Evolutionary conservation across 148 eudicot species (phyloP).

Genomic region (Persicaria tinctoria): DNA sequence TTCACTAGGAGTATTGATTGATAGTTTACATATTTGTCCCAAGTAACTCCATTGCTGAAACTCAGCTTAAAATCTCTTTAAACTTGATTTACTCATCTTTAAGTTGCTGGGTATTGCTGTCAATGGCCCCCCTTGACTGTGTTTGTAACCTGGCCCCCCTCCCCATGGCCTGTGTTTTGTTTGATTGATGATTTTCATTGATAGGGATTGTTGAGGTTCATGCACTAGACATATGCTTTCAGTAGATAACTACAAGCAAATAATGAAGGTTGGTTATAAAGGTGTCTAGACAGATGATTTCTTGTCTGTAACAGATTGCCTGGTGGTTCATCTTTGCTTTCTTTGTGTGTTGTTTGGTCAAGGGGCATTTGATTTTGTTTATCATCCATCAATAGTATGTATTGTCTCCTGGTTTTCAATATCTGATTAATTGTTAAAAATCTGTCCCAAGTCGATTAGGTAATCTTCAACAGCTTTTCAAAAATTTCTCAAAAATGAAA

Average conservation of each 20-base stretch:
- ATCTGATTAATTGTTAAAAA: not conserved
- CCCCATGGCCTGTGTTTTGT: not conserved
- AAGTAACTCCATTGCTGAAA: too few species aligned
- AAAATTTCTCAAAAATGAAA: too few species aligned
- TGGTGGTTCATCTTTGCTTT: conserved; percentile 1
- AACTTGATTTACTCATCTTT: not conserved
- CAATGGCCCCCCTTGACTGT: not conserved
- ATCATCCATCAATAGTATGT: not conserved
- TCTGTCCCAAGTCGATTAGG: too few species aligned
- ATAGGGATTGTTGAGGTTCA: not conserved
- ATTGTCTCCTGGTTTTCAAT: not conserved
- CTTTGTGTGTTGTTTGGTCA: not conserved
- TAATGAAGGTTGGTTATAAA: conserved; percentile 1
- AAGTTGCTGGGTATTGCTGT: not conserved
- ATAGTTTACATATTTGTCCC: not conserved
- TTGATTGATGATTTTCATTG: not conserved
- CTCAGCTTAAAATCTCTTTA: not conserved
- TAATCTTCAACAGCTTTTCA: too few species aligned
- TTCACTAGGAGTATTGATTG: not conserved
- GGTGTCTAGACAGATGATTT: not conserved
- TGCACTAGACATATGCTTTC: not conserved
- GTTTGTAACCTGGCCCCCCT: not conserved
- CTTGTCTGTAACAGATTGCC: not conserved
- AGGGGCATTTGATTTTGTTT: not conserved
- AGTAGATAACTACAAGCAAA: not conserved